Percentiles rank a stretch among this genome's conserved stretches.
Evolutionary conservation across 2,329 filamentous ascomycete genomes (phyloP).

Genomic region (Talaromyces sp.): DNA sequence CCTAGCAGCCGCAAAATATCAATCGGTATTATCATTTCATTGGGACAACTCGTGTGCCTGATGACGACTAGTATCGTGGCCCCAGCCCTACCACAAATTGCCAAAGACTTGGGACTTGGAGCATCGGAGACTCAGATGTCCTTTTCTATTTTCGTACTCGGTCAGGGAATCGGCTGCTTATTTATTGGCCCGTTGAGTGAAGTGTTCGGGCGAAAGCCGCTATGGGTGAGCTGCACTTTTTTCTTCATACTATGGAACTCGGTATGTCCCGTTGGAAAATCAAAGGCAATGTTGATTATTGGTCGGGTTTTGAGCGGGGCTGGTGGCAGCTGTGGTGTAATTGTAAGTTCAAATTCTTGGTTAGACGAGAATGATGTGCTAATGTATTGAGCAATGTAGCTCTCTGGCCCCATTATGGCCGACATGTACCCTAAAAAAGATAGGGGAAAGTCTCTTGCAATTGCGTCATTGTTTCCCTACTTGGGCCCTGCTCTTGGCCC

Average conservation of each 20-base stretch:
- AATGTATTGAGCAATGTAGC: neutral
- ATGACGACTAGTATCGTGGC: constrained; percentile 39
- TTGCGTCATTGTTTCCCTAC: constrained; percentile 11
- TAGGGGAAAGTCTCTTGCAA: constrained; percentile 9
- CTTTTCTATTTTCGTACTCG: constrained; percentile 60
- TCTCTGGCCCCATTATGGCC: constrained; percentile 7
- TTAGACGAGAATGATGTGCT: neutral
- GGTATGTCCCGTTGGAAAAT: constrained; percentile 58
- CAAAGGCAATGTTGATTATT: constrained; percentile 51
- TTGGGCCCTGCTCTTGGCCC: constrained; percentile 8
- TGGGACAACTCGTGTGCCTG: constrained; percentile 26
- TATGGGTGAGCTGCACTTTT: constrained; percentile 55
- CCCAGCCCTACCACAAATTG: constrained; percentile 37
- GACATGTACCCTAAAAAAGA: constrained; percentile 10
- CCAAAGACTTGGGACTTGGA: constrained; percentile 43
- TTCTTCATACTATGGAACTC: constrained; percentile 60
- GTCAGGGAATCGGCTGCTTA: constrained; percentile 56
- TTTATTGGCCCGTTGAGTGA: constrained; percentile 58
- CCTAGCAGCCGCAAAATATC: constrained; percentile 40
- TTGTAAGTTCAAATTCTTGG: neutral
- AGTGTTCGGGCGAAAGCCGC: constrained; percentile 57
- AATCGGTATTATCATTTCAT: constrained; percentile 47
- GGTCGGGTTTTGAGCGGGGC: constrained; percentile 62
- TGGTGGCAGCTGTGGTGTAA: constrained; percentile 47
- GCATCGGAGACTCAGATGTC: constrained; percentile 45